Evolutionary conservation across 2,329 filamentous ascomycete species (phyloP).

Genomic region (Calonectria henricotiae): DNA sequence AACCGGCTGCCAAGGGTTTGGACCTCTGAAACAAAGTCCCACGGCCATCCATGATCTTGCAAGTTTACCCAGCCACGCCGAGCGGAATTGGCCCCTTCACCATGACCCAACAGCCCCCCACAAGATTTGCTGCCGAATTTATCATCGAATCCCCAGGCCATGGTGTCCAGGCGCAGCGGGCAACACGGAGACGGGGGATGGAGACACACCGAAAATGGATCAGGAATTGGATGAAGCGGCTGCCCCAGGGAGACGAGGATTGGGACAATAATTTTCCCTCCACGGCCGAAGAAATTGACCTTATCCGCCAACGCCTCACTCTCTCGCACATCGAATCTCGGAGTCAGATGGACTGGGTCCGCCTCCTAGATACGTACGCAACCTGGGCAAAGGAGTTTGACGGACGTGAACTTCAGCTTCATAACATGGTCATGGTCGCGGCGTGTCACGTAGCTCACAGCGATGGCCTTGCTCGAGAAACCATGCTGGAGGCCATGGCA

Average conservation of each 20-base stretch:
- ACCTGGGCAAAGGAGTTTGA: slow-evolving; percentile 47
- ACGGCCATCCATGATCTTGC: slow-evolving; percentile 29
- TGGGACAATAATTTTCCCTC: slow-evolving; percentile 51
- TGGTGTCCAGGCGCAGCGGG: slow-evolving; percentile 46
- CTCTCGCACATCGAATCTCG: slow-evolving; percentile 45
- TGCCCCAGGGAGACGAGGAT: slow-evolving; percentile 51
- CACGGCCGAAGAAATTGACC: slow-evolving; percentile 44
- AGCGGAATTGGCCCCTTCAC: slow-evolving; percentile 35
- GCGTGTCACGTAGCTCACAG: slow-evolving; percentile 49
- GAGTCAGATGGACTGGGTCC: slow-evolving; percentile 48
- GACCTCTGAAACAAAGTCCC: slow-evolving; percentile 10
- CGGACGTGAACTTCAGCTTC: slow-evolving; percentile 48
- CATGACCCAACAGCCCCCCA: slow-evolving; percentile 45
- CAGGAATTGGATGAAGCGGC: slow-evolving; percentile 49
- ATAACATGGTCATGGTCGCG: slow-evolving; percentile 52
- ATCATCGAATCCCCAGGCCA: slow-evolving; percentile 50
- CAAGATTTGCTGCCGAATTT: slow-evolving; percentile 48
- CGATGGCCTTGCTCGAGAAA: slow-evolving; percentile 45
- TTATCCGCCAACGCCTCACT: slow-evolving; percentile 44
- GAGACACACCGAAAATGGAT: slow-evolving; percentile 52
- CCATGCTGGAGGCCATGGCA: slow-evolving; percentile 47
- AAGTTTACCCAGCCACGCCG: slow-evolving; percentile 33
- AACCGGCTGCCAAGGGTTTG: slow-evolving; percentile 16
- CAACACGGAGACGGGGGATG: slow-evolving; percentile 48
- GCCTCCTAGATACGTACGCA: slow-evolving; percentile 49